Conservation (phyloP, 768 basidiomycete genomes). For the Symmetrospora coprosmae region DNA sequence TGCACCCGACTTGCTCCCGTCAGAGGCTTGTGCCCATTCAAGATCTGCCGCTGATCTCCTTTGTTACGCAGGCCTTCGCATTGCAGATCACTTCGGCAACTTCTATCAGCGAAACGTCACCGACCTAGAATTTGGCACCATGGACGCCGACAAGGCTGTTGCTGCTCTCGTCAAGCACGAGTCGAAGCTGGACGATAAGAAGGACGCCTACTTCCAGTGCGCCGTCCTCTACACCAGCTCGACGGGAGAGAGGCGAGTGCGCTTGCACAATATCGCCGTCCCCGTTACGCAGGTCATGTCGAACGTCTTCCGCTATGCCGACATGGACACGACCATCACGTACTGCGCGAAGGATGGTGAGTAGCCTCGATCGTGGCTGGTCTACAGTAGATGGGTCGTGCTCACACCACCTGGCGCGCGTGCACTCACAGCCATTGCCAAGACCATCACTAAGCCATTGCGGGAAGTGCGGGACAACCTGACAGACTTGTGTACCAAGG, state of each 20-base stretch:
- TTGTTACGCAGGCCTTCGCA: slow-evolving; percentile 31
- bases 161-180: slow-evolving; percentile 59
- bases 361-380: slow-evolving; percentile 28
- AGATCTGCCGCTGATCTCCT: not conserved
- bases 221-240: slow-evolving; percentile 74
- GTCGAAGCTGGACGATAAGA: slow-evolving; percentile 51
- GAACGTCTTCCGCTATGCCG: slow-evolving; percentile 79
- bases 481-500: slow-evolving; percentile 64
- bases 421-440: slow-evolving; percentile 52
- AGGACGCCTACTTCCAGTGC: slow-evolving; percentile 65
- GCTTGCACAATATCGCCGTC: slow-evolving; percentile 72
- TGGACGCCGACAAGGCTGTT: slow-evolving; percentile 71
- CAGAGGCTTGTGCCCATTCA: not conserved
- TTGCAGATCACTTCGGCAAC: slow-evolving; percentile 51
- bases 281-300: slow-evolving; percentile 69
- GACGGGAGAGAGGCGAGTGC: slow-evolving; percentile 63
- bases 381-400: too few relatives aligned
- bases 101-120: slow-evolving; percentile 54
- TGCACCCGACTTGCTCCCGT: not conserved
- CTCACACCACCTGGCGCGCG: too few relatives aligned
- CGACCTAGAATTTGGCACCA: slow-evolving; percentile 60
- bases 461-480: slow-evolving; percentile 67
- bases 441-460: slow-evolving; percentile 49
- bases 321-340: slow-evolving; percentile 68
- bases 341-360: slow-evolving; percentile 64